Conservation (phyloP, 2,329 filamentous ascomycete species). For the Aspergillus transmontanensis region DNA sequence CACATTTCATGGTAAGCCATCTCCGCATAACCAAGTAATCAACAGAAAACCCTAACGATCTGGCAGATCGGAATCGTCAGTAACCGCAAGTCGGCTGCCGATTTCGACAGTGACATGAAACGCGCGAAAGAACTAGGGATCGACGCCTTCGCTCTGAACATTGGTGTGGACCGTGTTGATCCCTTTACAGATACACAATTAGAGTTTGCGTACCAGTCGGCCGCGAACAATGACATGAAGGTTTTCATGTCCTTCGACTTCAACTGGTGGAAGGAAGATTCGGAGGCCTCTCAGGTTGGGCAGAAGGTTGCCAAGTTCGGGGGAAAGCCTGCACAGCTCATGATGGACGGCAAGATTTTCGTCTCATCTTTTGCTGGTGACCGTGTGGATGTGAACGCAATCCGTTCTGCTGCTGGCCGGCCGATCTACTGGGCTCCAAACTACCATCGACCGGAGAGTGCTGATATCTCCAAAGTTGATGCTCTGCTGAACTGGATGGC, state of each 20-base stretch:
- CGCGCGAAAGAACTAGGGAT: constrained; percentile 48
- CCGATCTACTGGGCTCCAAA: constrained; percentile 55
- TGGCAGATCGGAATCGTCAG: constrained; percentile 50
- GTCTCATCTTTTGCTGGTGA: constrained; percentile 58
- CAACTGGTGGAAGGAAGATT: constrained; percentile 47
- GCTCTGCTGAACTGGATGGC: constrained; percentile 44
- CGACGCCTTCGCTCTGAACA: constrained; percentile 56
- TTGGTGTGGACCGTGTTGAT: constrained; percentile 51
- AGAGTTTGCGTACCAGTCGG: constrained; percentile 53
- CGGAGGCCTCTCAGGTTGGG: constrained; percentile 44
- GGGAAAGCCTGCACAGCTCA: constrained; percentile 49
- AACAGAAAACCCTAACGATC: not conserved
- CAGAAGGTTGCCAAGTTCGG: constrained; percentile 52
- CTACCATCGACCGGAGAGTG: constrained; percentile 46
- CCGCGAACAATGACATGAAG: constrained; percentile 51
- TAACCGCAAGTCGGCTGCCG: constrained; percentile 44
- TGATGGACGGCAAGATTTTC: constrained; percentile 53
- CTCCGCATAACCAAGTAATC: not conserved
- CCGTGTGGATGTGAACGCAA: constrained; percentile 46
- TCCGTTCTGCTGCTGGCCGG: constrained; percentile 46
- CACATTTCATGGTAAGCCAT: constrained; percentile 13
- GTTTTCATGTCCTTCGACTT: constrained; percentile 63
- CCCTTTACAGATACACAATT: constrained; percentile 49
- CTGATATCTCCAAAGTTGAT: constrained; percentile 30
- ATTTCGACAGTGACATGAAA: constrained; percentile 53